A percentile compares a stretch with the other conserved stretches of the same genome.
Conservation (phyloP, 2,329 filamentous ascomycete species). For the Neoscytalidium dimidiatum region DNA sequence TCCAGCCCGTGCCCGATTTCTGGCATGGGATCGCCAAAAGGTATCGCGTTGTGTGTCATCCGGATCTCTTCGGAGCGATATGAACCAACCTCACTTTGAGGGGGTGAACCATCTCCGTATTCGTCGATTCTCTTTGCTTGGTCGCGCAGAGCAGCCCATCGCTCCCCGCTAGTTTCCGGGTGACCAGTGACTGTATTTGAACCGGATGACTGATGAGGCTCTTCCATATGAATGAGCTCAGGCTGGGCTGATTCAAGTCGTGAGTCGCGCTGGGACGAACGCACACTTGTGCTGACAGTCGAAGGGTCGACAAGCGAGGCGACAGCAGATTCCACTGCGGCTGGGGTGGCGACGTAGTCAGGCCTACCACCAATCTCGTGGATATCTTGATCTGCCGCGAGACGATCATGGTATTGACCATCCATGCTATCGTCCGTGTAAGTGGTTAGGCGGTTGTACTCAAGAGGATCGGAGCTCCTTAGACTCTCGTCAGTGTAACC, state of each 20-base stretch:
- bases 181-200: conserved; percentile 26
- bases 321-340: conserved; percentile 83
- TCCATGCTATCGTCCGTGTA: conserved; percentile 60
- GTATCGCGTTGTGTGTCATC: conserved; percentile 70
- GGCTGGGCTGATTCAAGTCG: not conserved
- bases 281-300: conserved; percentile 56
- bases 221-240: conserved; percentile 12
- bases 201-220: conserved; percentile 25
- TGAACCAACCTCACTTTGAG: conserved; percentile 56
- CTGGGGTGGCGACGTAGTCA: conserved; percentile 70
- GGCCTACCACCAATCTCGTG: conserved; percentile 69
- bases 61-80: conserved; percentile 46
- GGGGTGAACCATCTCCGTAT: conserved; percentile 51
- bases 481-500: conserved; percentile 57
- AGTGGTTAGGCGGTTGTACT: conserved; percentile 52
- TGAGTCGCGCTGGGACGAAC: conserved; percentile 31
- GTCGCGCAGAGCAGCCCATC: conserved; percentile 43
- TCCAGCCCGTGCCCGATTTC: conserved; percentile 70
- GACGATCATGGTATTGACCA: conserved; percentile 55
- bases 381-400: conserved; percentile 69
- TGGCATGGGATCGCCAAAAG: conserved; percentile 69
- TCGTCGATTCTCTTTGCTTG: conserved; percentile 34
- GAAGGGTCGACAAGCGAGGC: conserved; percentile 88
- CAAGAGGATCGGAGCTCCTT: conserved; percentile 39
- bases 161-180: conserved; percentile 31